These are phyloP conservation scores for Fomitopsis palustris DNA, from an alignment of 1,284 basidiomycete species.

Conservation along the genomic window DNA sequence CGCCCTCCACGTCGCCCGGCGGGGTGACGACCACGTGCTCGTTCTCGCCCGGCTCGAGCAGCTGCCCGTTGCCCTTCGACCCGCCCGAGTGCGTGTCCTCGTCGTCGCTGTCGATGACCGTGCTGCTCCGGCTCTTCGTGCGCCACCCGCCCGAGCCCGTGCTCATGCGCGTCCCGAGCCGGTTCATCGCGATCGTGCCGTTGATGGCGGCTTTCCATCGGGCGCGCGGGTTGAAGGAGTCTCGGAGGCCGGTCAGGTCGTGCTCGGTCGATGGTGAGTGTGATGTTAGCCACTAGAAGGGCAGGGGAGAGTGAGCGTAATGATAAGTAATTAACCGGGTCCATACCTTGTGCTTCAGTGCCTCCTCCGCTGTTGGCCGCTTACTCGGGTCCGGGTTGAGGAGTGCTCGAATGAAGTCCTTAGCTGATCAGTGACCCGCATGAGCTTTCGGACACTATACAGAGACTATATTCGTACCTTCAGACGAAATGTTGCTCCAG, in stretches of 20 bases:
- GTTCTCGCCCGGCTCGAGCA: slow-evolving; percentile 24
- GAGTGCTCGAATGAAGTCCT: slow-evolving; percentile 77
- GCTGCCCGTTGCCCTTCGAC: background rate
- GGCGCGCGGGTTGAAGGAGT: slow-evolving; percentile 72
- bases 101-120: slow-evolving; percentile 28
- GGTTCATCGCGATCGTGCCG: slow-evolving; percentile 53
- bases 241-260: slow-evolving; percentile 73
- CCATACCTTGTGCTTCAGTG: slow-evolving; percentile 50
- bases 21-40: slow-evolving; percentile 25
- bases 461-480: slow-evolving; percentile 45
- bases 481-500: slow-evolving; percentile 84
- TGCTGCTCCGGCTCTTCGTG: slow-evolving; percentile 19
- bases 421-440: slow-evolving; percentile 49
- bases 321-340: slow-evolving; percentile 1
- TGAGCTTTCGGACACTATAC: background rate
- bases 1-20: slow-evolving; percentile 22
- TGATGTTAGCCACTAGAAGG: slow-evolving; percentile 62
- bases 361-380: slow-evolving; percentile 75
- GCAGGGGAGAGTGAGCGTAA: background rate
- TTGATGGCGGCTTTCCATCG: slow-evolving; percentile 69
- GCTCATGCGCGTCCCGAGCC: slow-evolving; percentile 23
- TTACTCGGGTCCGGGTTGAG: slow-evolving; percentile 71
- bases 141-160: slow-evolving; percentile 4
- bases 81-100: slow-evolving; percentile 17
- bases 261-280: slow-evolving; percentile 59